These are phyloP conservation scores for Zygosaccharomyces bailii DNA, from an alignment of 805 yeast genomes.

Conservation along the genomic window DNA sequence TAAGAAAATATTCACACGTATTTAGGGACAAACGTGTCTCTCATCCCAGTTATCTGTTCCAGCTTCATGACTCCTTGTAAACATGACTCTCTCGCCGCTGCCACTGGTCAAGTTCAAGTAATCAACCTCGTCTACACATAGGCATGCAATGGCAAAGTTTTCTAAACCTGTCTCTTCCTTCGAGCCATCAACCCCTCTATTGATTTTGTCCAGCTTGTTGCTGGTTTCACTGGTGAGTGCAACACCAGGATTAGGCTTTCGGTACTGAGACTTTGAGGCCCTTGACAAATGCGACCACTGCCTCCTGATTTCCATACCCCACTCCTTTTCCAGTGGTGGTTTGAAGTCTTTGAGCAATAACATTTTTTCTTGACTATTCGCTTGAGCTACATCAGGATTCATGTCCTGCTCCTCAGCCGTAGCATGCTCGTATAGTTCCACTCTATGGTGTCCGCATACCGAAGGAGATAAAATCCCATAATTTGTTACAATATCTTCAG, in stretches of 20 bases:
- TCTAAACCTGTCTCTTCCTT: slow-evolving; percentile 58
- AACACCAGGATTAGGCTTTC: slow-evolving; percentile 72
- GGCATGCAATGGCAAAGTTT: slow-evolving; percentile 64
- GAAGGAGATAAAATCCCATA: slow-evolving; percentile 36
- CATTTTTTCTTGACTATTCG: slow-evolving; percentile 4
- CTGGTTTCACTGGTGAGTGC: slow-evolving; percentile 51
- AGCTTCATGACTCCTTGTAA: slow-evolving; percentile 33
- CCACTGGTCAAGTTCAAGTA: slow-evolving; percentile 56
- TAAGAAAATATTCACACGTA: neutral
- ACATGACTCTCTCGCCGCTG: slow-evolving; percentile 30
- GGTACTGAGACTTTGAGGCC: slow-evolving; percentile 58
- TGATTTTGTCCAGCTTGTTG: slow-evolving; percentile 62
- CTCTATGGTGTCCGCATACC: slow-evolving; percentile 22
- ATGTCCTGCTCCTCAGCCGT: slow-evolving; percentile 15
- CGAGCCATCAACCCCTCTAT: slow-evolving; percentile 80
- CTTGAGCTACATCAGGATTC: neutral
- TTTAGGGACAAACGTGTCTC: slow-evolving; percentile 70
- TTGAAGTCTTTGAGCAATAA: slow-evolving; percentile 16
- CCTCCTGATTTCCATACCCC: slow-evolving; percentile 60
- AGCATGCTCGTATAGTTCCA: slow-evolving; percentile 18
- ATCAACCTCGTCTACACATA: slow-evolving; percentile 71
- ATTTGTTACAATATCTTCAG: slow-evolving; percentile 18
- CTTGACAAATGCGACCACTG: slow-evolving; percentile 63
- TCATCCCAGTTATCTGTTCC: slow-evolving; percentile 68
- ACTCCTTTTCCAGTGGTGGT: slow-evolving; percentile 59